These are phyloP conservation scores for Kingdonia uniflora DNA, from an alignment of 164 flowering plant species.

Conservation along the genomic window DNA sequence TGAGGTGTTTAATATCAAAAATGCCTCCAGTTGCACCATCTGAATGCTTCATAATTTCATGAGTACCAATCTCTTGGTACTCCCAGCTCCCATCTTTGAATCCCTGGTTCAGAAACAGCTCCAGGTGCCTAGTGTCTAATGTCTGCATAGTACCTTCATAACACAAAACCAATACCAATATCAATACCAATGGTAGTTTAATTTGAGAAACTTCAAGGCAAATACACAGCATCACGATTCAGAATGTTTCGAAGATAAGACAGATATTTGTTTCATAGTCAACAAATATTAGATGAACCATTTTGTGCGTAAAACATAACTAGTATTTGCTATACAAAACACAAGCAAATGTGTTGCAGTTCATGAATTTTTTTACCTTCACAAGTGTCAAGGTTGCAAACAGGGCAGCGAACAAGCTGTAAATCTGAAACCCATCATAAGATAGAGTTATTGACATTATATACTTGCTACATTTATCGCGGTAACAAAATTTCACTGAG, in stretches of 20 bases:
- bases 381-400: slow-evolving; percentile 77
- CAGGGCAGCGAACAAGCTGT: slow-evolving; percentile 94
- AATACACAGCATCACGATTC: too few species aligned
- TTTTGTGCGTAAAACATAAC: too few species aligned
- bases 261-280: too few species aligned
- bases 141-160: slow-evolving; percentile 90
- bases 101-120: slow-evolving; percentile 60
- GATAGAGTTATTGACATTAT: background rate
- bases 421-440: slow-evolving; percentile 42
- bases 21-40: slow-evolving; percentile 61
- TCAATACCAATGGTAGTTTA: too few species aligned
- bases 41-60: slow-evolving; percentile 33
- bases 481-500: background rate
- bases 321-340: too few species aligned
- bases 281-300: too few species aligned
- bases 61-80: slow-evolving; percentile 50
- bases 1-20: slow-evolving; percentile 56
- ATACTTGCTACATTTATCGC: too few species aligned
- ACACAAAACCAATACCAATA: too few species aligned
- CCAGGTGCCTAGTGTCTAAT: slow-evolving; percentile 81
- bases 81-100: slow-evolving; percentile 72
- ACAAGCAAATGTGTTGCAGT: too few species aligned
- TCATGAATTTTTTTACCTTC: slow-evolving; percentile 79
- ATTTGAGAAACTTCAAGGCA: too few species aligned
- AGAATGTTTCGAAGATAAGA: too few species aligned